phyloP scores from a whole-genome alignment of 805 yeast genomes.

The Brettanomyces anomalus region DNA sequence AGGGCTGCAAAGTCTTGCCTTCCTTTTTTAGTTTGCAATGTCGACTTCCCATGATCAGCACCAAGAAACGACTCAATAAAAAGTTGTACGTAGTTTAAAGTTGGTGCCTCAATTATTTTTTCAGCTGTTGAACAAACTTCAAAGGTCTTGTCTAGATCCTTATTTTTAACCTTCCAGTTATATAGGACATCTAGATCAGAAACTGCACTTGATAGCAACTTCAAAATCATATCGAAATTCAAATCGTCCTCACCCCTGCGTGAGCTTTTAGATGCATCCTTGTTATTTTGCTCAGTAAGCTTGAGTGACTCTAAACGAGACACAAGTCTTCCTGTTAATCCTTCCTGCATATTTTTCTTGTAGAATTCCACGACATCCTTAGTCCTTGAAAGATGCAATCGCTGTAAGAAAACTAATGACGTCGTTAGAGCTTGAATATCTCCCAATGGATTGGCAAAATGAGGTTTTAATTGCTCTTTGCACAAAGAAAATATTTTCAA shows the following conservation, averaged over 20 bases:
- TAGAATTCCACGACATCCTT: neutral
- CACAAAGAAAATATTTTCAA: neutral
- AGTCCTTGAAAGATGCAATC: conserved; percentile 9
- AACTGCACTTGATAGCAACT: conserved; percentile 11
- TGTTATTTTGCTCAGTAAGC: conserved; percentile 6
- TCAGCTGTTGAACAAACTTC: conserved; percentile 13
- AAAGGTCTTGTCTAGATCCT: conserved; percentile 13
- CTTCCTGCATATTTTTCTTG: conserved; percentile 3
- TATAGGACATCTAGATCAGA: conserved; percentile 17
- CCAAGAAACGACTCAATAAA: conserved; percentile 8
- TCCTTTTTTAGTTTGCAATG: conserved; percentile 3
- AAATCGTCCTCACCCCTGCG: neutral
- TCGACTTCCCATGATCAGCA: neutral
- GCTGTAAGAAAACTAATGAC: conserved; percentile 13
- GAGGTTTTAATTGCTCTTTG: neutral
- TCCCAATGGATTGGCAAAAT: conserved; percentile 12
- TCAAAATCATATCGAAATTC: conserved; percentile 10
- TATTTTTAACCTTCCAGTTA: conserved; percentile 19
- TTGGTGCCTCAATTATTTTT: conserved; percentile 12
- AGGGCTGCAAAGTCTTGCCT: conserved; percentile 7
- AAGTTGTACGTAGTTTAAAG: conserved; percentile 11
- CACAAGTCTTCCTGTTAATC: conserved; percentile 8
- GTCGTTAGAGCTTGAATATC: conserved; percentile 14
- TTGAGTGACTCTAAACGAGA: conserved; percentile 6
- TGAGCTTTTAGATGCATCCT: neutral